A percentile compares a stretch with the other conserved stretches of the same genome.
Conservation (phyloP, 1,284 basidiomycete species). For the Naganishia liquefaciens region DNA sequence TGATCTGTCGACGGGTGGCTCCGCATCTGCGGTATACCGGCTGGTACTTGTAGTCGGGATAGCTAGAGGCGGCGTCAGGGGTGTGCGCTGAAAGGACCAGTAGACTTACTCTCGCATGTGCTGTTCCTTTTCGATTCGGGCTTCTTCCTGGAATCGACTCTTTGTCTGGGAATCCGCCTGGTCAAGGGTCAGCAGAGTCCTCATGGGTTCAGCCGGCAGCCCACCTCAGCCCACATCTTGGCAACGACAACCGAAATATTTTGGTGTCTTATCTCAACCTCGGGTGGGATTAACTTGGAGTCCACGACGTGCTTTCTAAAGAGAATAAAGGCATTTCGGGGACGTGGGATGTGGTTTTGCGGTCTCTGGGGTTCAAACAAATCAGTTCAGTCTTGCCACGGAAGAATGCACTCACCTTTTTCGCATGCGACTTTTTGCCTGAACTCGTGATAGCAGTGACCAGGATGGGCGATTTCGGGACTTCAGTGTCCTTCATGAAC, state of each 20-base stretch:
- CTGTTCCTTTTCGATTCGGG: slow-evolving; percentile 70
- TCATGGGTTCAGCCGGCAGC: slow-evolving; percentile 21
- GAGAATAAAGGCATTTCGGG: slow-evolving; percentile 92
- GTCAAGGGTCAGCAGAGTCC: slow-evolving; percentile 56
- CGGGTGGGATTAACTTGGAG: slow-evolving; percentile 71
- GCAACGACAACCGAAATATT: slow-evolving; percentile 55
- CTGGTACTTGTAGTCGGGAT: slow-evolving; percentile 46
- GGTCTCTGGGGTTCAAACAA: slow-evolving; percentile 48
- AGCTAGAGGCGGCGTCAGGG: slow-evolving; percentile 33
- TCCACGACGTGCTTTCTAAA: slow-evolving; percentile 86
- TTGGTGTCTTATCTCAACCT: slow-evolving; percentile 78
- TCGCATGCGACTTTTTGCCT: slow-evolving; percentile 41
- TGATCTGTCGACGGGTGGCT: slow-evolving; percentile 51
- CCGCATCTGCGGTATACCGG: slow-evolving; percentile 47
- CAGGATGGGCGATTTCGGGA: slow-evolving; percentile 18
- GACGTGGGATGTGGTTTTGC: slow-evolving; percentile 78
- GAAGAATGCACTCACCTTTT: slow-evolving; percentile 41
- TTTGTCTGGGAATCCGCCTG: slow-evolving; percentile 45
- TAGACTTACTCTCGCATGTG: slow-evolving; percentile 64
- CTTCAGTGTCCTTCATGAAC: slow-evolving; percentile 13
- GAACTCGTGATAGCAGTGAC: slow-evolving; percentile 32
- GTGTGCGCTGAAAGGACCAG: not conserved
- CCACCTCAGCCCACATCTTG: slow-evolving; percentile 51
- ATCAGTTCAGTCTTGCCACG: not conserved
- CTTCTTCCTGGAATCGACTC: slow-evolving; percentile 70